These are phyloP conservation scores for Beauveria scarabaeidicola DNA, from an alignment of 2,329 filamentous ascomycete genomes.

Conservation along the genomic window DNA sequence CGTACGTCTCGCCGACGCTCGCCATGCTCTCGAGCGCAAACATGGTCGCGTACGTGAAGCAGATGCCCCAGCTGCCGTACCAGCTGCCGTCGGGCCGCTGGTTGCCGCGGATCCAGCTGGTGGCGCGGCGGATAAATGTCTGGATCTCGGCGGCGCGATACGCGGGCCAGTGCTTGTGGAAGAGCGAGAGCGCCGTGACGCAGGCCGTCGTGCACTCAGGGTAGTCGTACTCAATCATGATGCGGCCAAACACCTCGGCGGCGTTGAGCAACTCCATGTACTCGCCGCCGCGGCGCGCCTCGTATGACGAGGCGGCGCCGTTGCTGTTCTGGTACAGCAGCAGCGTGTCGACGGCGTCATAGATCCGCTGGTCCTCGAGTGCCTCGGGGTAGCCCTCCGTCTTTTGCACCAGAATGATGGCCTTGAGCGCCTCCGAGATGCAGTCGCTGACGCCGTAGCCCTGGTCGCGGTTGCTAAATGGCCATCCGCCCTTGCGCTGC, in stretches of 20 bases:
- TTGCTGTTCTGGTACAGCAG: conserved; percentile 82
- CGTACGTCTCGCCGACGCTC: conserved; percentile 73
- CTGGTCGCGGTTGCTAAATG: conserved; percentile 85
- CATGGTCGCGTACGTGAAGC: conserved; percentile 95
- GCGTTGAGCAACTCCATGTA: conserved; percentile 82
- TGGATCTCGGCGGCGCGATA: conserved; percentile 73
- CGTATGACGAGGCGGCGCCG: conserved; percentile 86
- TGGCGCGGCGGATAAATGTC: conserved; percentile 61
- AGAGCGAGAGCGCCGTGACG: conserved; percentile 77
- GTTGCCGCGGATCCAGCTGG: conserved; percentile 72
- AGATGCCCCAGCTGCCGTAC: conserved; percentile 98
- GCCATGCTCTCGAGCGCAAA: conserved; percentile 85
- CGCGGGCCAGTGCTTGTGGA: conserved; percentile 70
- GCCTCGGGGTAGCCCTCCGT: conserved; percentile 65
- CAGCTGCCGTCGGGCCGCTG: conserved; percentile 82
- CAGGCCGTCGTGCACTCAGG: conserved; percentile 95
- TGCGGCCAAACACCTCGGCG: conserved; percentile 89
- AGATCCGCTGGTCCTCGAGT: conserved; percentile 68
- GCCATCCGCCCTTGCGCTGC: conserved; percentile 86
- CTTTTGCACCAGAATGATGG: conserved; percentile 76
- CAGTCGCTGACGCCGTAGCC: conserved; percentile 96
- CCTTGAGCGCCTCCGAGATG: conserved; percentile 82
- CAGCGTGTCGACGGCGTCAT: conserved; percentile 83
- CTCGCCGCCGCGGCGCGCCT: conserved; percentile 68
- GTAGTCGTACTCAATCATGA: conserved; percentile 99